These are phyloP conservation scores for Jatropha multifida DNA, from an alignment of 441 rosid genomes.

Conservation along the genomic window DNA sequence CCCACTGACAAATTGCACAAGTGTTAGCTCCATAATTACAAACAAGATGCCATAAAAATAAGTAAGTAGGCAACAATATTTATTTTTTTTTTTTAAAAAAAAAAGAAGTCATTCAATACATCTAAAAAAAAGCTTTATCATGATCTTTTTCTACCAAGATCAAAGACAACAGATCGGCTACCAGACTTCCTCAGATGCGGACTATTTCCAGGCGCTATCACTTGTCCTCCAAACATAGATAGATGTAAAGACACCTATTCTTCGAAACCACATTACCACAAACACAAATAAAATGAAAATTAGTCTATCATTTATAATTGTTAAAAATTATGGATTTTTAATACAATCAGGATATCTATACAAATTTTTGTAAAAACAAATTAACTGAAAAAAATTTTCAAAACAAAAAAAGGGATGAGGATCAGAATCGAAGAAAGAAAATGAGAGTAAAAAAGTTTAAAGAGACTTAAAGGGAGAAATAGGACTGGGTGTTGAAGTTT, in stretches of 20 bases:
- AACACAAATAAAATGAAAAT: background rate
- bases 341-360: background rate
- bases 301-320: background rate
- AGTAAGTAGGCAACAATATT: too few relatives aligned
- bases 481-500: background rate
- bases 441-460: background rate
- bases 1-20: conserved; percentile 32
- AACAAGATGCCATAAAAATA: background rate
- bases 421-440: background rate
- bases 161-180: conserved; percentile 64
- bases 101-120: conserved; percentile 4
- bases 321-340: background rate
- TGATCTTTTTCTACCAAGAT: conserved; percentile 53
- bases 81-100: background rate
- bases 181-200: conserved; percentile 89
- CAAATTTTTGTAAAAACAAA: background rate
- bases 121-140: background rate
- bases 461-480: background rate
- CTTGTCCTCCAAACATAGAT: conserved; percentile 81
- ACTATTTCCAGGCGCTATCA: conserved; percentile 51
- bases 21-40: conserved; percentile 18
- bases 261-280: background rate
- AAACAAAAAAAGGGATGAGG: background rate
- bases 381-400: background rate
- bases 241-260: conserved; percentile 26